A percentile compares a stretch with the other conserved stretches of the same genome.
Conservation (phyloP, 805 yeast species). For the Cyberlindnera samutprakarnensis region DNA sequence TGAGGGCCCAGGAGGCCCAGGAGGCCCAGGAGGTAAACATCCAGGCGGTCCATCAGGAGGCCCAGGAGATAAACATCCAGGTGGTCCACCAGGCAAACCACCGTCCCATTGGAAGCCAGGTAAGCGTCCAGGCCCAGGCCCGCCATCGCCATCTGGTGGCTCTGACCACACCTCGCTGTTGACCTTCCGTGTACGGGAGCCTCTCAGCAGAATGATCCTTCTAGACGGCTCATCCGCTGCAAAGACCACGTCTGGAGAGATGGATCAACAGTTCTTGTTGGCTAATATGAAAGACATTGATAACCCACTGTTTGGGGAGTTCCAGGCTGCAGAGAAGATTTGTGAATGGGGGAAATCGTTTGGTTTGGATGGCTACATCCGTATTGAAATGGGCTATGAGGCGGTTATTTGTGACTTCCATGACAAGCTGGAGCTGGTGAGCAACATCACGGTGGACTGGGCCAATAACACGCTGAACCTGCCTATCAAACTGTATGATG, state of each 20-base stretch:
- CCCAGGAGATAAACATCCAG: no score
- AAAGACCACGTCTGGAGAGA: constrained; percentile 46
- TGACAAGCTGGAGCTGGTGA: constrained; percentile 38
- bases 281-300: no score
- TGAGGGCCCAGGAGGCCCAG: no score
- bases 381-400: constrained; percentile 57
- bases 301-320: constrained; percentile 27
- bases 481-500: constrained; percentile 3
- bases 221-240: constrained; percentile 72
- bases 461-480: constrained; percentile 26
- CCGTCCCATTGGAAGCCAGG: no score
- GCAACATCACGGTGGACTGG: constrained; percentile 34
- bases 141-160: no score
- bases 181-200: constrained; percentile 40
- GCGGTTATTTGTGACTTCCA: constrained; percentile 50
- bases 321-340: constrained; percentile 40
- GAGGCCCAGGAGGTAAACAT: no score
- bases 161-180: constrained; percentile 25
- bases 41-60: no score
- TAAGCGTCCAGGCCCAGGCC: no score
- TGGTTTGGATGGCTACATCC: constrained; percentile 50
- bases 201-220: constrained; percentile 41
- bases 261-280: constrained; percentile 48
- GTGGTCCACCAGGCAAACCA: no score
- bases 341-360: constrained; percentile 44